Conservation (phyloP, 257 asterid species). For the Capsicum chinense region DNA sequence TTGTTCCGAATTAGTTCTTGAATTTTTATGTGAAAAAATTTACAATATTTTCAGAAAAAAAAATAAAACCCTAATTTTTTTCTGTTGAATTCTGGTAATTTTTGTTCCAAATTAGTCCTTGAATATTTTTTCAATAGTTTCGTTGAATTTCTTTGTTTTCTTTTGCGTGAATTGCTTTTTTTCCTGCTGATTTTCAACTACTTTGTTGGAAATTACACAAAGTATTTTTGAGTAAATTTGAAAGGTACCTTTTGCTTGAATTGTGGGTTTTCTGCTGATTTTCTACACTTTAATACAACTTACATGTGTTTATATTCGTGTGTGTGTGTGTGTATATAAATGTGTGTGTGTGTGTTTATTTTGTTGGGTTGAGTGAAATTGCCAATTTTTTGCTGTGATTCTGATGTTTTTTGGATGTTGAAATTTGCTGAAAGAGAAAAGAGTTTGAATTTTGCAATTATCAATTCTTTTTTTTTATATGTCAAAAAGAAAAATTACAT, state of each 20-base stretch:
- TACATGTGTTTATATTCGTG: no score
- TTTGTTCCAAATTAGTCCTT: neutral
- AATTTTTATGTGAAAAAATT: neutral
- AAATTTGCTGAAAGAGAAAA: slow-evolving; percentile 57
- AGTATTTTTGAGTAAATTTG: no score
- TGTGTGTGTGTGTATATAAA: no score
- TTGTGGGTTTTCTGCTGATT: neutral
- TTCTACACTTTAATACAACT: no score
- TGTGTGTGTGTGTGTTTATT: neutral
- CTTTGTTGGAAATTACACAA: no score
- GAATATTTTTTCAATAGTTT: neutral
- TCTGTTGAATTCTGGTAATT: neutral
- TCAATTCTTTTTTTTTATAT: no score
- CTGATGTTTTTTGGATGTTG: slow-evolving; percentile 52
- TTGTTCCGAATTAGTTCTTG: neutral
- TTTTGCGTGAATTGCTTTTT: neutral
- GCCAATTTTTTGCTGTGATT: neutral
- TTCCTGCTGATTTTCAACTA: neutral
- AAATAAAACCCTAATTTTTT: neutral
- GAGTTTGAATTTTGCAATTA: slow-evolving; percentile 41
- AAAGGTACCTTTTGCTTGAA: neutral
- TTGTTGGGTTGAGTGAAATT: neutral
- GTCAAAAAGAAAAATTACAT: no score
- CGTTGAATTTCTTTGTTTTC: no score
- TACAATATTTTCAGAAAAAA: no score